Evolutionary conservation across 257 asterid species (phyloP).

Genomic region (Salvia splendens): DNA sequence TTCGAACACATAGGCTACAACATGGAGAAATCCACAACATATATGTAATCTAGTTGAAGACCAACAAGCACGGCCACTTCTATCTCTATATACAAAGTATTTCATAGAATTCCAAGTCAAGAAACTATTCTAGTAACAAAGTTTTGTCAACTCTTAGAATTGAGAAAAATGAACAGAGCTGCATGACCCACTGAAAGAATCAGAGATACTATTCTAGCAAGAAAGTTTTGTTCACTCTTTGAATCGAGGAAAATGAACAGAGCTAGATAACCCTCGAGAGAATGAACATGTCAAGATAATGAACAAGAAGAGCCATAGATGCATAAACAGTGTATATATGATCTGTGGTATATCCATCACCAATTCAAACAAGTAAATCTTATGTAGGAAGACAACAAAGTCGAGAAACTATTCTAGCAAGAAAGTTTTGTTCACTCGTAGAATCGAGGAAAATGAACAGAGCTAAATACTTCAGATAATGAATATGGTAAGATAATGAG

Average conservation of each 20-base stretch:
- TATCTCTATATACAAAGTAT: not conserved
- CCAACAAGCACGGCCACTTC: not conserved
- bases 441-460: not conserved
- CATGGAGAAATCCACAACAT: not conserved
- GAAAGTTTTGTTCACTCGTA: not conserved
- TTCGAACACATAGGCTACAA: no score
- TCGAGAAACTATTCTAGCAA: slow-evolving; percentile 18
- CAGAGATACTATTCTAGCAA: slow-evolving; percentile 15
- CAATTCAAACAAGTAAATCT: not conserved
- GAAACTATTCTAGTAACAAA: slow-evolving; percentile 19
- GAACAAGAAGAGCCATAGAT: slow-evolving; percentile 22
- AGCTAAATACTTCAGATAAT: no score
- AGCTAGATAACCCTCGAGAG: no score
- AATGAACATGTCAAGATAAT: not conserved
- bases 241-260: not conserved
- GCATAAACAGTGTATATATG: not conserved
- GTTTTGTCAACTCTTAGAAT: no score
- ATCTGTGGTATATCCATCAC: not conserved
- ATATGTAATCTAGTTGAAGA: slow-evolving; percentile 6
- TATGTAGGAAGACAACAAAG: not conserved
- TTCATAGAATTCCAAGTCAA: slow-evolving; percentile 6
- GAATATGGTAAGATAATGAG: slow-evolving; percentile 7
- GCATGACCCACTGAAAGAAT: no score
- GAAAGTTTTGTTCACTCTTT: not conserved
- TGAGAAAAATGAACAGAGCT: no score